Percentiles rank a stretch among this genome's conserved stretches.
Evolutionary conservation across 1,139 yeast species (phyloP).

Genomic region (Zhuliangozyma blackwelliae): DNA sequence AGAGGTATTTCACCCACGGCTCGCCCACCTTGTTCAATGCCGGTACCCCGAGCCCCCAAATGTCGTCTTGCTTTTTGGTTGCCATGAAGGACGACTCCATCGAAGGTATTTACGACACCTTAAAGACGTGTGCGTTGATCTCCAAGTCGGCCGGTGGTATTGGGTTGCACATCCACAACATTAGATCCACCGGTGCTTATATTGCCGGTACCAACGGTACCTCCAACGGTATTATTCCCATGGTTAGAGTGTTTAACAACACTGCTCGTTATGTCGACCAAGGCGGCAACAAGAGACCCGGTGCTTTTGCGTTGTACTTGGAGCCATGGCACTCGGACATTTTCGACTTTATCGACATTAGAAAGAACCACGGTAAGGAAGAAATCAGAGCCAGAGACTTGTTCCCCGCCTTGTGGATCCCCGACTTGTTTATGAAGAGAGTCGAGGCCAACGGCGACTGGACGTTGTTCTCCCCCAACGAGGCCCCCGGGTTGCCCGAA

Average conservation of each 20-base stretch:
- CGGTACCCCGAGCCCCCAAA: conserved; percentile 82
- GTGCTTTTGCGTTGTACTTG: conserved; percentile 83
- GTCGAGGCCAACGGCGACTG: conserved; percentile 75
- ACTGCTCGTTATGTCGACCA: conserved; percentile 92
- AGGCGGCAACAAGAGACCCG: conserved; percentile 93
- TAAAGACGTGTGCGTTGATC: conserved; percentile 80
- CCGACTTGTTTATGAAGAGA: conserved; percentile 86
- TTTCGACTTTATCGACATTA: conserved; percentile 75
- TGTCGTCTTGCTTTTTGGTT: conserved; percentile 85
- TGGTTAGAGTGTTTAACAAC: conserved; percentile 86
- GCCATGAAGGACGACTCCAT: conserved; percentile 90
- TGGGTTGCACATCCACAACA: conserved; percentile 79
- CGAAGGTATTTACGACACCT: conserved; percentile 84
- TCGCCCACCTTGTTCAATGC: conserved; percentile 89
- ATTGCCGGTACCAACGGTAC: conserved; percentile 90
- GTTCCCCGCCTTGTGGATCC: conserved; percentile 89
- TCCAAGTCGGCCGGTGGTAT: conserved; percentile 92
- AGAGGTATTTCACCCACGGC: conserved; percentile 80
- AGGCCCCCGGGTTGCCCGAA: conserved; percentile 79
- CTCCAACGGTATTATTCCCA: conserved; percentile 83
- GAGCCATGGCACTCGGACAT: conserved; percentile 94
- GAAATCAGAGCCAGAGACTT: conserved; percentile 87
- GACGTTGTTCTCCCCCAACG: conserved; percentile 86
- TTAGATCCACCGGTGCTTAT: conserved; percentile 80
- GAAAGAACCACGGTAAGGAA: conserved; percentile 90